Evolutionary conservation across 2,329 filamentous ascomycete species (phyloP), one percentile per base, ranked within the genome.

Genomic region (Aspergillus sp.): DNA sequence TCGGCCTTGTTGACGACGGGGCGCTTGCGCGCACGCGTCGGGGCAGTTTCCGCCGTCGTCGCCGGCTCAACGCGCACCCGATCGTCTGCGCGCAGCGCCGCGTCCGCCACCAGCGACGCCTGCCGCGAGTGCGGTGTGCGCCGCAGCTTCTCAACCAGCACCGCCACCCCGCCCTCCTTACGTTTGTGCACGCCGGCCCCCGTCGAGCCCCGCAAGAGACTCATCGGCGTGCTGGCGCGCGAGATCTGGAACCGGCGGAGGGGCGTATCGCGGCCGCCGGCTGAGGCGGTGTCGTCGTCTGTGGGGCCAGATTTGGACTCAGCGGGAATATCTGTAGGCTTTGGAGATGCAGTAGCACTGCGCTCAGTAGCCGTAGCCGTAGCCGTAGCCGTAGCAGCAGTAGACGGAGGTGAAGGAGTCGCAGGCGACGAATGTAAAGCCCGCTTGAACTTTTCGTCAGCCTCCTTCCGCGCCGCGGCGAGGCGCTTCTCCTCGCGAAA

Each of bases 231-330:
- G 35, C 57, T 67, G 6, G 69, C 65, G 36, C 68, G 58, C 4
- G 70, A 68, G 38, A 75, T 73, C 51, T 74, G 71, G 52, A 75
- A 75, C 14, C 70, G 65, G 8, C 72, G 70, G 38, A 75, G 51
- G 47, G n/a, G 57, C 53, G 30, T 62, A n/a, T 17, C 51, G 22
- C 43, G 45, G 10, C 42, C 54, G 32, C 54, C 57, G 16, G 51
- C 38, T 8, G 40, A 13, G 7, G 38, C 44, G 45, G 20, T 10
- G 22, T 45, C 33, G 19, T 22, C 26, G 36, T 20, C 40, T 30
- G 35, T 45, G 26, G 43, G 43, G 11, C 40, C 32, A 40, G 14
- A 26, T 24, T 42, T 26, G 19, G 45, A 36, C 9, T 43, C 33
- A 33, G 46, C 16, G 2, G 26, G 16, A 2, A 22, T 11, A 33